Conservation (phyloP, 2,329 filamentous ascomycete species). For the Arthrobotrys conoides region DNA sequence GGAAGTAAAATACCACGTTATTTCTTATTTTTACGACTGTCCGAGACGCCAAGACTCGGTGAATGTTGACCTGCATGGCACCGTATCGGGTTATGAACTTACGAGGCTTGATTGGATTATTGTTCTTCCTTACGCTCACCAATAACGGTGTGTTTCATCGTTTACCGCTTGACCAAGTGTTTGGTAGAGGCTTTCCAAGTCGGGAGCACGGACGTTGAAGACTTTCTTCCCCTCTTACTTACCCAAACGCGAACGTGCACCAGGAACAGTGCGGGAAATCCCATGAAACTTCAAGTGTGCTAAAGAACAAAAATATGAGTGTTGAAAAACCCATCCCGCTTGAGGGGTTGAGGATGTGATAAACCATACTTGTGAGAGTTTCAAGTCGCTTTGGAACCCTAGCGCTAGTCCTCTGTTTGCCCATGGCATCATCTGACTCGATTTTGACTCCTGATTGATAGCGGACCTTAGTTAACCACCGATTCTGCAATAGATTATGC, state of each 20-base stretch:
- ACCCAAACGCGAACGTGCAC: constrained; percentile 34
- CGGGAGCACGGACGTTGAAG: constrained; percentile 46
- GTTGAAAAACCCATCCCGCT: constrained; percentile 44
- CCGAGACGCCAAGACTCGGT: constrained; percentile 46
- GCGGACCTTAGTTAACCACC: constrained; percentile 27
- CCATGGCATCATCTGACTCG: constrained; percentile 57
- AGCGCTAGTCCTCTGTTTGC: constrained; percentile 26
- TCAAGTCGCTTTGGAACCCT: constrained; percentile 41
- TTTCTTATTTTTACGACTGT: constrained; percentile 47
- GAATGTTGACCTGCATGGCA: constrained; percentile 47
- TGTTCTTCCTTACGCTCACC: constrained; percentile 28
- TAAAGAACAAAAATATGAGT: constrained; percentile 17
- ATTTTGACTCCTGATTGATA: constrained; percentile 52
- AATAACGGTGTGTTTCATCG: constrained; percentile 60
- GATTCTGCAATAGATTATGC: constrained; percentile 60
- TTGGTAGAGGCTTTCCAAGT: constrained; percentile 9
- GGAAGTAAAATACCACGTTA: constrained; percentile 32
- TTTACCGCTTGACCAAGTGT: constrained; percentile 44
- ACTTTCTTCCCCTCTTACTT: constrained; percentile 19
- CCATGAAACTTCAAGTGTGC: constrained; percentile 53
- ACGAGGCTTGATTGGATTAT: constrained; percentile 48
- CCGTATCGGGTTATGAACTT: constrained; percentile 57
- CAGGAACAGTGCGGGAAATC: constrained; percentile 36
- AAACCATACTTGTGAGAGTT: constrained; percentile 55
- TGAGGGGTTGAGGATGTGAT: constrained; percentile 57